Evolutionary conservation across 768 basidiomycete species (phyloP), one percentile per base, ranked within the genome.

Genomic region (Rickenella mellea): DNA sequence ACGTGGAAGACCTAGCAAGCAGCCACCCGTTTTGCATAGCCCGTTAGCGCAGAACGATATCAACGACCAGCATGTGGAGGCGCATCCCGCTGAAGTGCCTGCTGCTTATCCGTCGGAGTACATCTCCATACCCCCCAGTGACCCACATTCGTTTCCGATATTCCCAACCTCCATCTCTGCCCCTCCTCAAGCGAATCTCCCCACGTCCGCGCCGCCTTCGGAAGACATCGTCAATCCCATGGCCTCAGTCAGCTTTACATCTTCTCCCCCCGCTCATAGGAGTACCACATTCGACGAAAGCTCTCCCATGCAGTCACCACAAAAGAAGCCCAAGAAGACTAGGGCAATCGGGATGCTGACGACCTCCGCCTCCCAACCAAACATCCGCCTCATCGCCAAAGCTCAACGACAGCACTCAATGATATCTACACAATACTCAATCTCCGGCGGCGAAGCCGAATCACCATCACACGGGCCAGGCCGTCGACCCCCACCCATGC

Each of bases 101-200:
- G 30, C 28, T 24, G 35, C 47, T 10, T 20, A 38, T 10, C 27
- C 48, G 35, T 31, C 41, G 9, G 27, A 36, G 17, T 35, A 20
- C 26, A 21, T 32, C 26, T 17, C 37, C 31, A 21, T 43, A 29
- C 45, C 48, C 33, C 35, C 36, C 24, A 41, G 47, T 41, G 29
- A 37, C 25, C 52, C 52, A 8, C 52, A 58, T 11, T 42, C 44
- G 17, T 62, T 62, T 42, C 51, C 55, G 4, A 48, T 51, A 15
- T 59, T 56, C 19, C 57, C 52, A 39, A 50, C 55, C 41, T 60
- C 62, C 17, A 56, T 55, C 21, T 62, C 55, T 26, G 51, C 55
- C 19, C 39, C n/a, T n/a, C n/a, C n/a, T n/a, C n/a, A n/a, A n/a
- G n/a, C n/a, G n/a, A n/a, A n/a, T n/a, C n/a, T n/a, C n/a, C n/a